Conservation (phyloP, 2,329 filamentous ascomycete genomes). For the Stenocarpella maydis region DNA sequence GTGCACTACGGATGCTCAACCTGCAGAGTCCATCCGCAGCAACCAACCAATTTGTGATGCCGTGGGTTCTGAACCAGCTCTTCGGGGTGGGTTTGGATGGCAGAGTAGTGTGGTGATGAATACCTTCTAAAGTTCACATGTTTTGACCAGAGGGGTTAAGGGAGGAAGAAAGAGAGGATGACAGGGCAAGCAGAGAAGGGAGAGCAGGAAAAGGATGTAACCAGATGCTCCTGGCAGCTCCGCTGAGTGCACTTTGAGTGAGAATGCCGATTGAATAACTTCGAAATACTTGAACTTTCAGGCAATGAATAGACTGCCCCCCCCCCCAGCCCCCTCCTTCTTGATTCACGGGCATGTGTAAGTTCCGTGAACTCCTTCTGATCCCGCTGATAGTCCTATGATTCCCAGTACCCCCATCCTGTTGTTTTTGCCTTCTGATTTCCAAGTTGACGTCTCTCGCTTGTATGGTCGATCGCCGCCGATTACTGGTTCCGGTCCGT, state of each 20-base stretch:
- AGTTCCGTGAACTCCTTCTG: no score
- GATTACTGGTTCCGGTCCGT: background rate
- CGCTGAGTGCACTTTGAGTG: background rate
- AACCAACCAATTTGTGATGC: background rate
- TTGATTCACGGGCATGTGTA: background rate
- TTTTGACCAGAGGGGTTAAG: background rate
- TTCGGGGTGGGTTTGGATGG: background rate
- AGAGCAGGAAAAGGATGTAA: background rate
- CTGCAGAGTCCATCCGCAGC: background rate
- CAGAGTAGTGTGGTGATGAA: background rate
- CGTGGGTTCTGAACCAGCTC: background rate
- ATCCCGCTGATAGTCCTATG: background rate
- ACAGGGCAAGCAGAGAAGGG: background rate
- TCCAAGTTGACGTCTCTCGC: background rate
- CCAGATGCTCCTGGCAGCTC: background rate
- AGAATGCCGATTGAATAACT: background rate
- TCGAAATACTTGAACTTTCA: background rate
- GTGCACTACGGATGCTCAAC: background rate
- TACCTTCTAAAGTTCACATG: no score
- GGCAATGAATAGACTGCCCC: no score
- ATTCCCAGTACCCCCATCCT: background rate
- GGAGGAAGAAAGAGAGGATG: no score
- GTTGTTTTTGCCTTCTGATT: background rate
- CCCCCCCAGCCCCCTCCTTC: no score
- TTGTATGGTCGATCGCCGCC: background rate